phyloP scores from a whole-genome alignment of 306 rosid genomes.

The Gillenia trifoliata region DNA sequence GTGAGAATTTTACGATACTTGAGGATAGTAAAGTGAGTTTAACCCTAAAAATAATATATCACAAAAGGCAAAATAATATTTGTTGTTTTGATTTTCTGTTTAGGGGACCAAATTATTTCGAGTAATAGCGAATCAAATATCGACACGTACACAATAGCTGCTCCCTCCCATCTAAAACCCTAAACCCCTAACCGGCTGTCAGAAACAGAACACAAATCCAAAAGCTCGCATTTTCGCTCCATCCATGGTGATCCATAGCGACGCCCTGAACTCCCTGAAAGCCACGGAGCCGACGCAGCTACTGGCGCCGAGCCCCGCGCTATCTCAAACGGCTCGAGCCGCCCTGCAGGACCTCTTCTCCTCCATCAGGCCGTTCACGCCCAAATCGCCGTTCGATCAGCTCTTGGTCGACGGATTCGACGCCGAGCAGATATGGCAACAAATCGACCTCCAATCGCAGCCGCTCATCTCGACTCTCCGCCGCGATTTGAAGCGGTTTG shows the following conservation, averaged over 20 bases:
- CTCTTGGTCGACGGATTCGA: conserved; percentile 80
- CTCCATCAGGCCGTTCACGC: conserved; percentile 53
- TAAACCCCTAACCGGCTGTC: conserved; percentile 24
- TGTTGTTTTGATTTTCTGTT: too few species aligned
- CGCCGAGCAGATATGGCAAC: conserved; percentile 98
- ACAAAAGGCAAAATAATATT: too few species aligned
- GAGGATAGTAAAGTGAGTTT: too few species aligned
- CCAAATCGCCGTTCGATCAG: conserved; percentile 61
- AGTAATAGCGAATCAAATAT: too few species aligned
- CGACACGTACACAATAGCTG: background rate
- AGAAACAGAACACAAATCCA: background rate
- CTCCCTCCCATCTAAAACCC: conserved; percentile 42
- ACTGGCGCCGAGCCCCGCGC: conserved; percentile 43
- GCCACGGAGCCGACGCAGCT: conserved; percentile 53
- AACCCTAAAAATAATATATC: too few species aligned
- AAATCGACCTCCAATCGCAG: conserved; percentile 79
- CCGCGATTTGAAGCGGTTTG: conserved; percentile 58
- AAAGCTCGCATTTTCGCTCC: background rate
- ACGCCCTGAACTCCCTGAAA: conserved; percentile 48
- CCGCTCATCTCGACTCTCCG: conserved; percentile 60
- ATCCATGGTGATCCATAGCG: conserved; percentile 32
- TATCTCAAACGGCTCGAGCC: conserved; percentile 59
- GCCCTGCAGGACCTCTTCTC: conserved; percentile 69
- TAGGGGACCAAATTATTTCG: too few species aligned
- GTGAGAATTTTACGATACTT: too few species aligned